Conservation (phyloP, 441 rosid genomes). For the Gossypium lobatum region DNA sequence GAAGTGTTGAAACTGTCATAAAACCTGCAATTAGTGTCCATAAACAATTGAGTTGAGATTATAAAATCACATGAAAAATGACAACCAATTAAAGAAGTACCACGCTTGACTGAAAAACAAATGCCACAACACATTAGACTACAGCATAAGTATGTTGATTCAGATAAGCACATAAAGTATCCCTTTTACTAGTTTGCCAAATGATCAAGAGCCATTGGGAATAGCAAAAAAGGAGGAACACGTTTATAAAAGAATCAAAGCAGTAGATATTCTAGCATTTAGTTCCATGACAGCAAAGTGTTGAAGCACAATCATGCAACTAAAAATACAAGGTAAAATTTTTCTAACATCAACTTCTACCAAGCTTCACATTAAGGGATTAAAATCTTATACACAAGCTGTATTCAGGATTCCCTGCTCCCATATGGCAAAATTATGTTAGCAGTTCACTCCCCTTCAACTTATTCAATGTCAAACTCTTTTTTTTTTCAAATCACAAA, state of each 20-base stretch:
- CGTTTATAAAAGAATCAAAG: not conserved
- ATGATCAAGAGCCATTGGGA: not conserved
- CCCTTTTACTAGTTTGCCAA: not conserved
- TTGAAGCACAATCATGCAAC: not conserved
- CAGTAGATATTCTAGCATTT: not conserved
- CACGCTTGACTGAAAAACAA: not conserved
- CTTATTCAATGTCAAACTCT: not conserved
- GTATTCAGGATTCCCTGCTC: not conserved
- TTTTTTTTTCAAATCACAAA: not conserved
- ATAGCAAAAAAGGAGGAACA: not conserved
- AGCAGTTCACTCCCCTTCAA: not conserved
- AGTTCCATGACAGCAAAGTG: not conserved
- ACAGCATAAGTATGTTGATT: not conserved
- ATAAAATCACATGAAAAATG: not conserved
- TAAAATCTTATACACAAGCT: not conserved
- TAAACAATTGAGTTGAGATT: not conserved
- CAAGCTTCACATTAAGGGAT: not conserved
- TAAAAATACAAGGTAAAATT: not conserved
- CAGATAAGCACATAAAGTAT: not conserved
- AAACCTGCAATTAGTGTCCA: slow-evolving; percentile 24
- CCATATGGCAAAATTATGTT: no score
- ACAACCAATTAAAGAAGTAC: not conserved
- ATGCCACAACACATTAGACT: not conserved
- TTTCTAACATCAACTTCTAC: not conserved
- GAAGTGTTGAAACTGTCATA: slow-evolving; percentile 18